Conservation (phyloP, 2,329 filamentous ascomycete species). For the Colletotrichum horii region DNA sequence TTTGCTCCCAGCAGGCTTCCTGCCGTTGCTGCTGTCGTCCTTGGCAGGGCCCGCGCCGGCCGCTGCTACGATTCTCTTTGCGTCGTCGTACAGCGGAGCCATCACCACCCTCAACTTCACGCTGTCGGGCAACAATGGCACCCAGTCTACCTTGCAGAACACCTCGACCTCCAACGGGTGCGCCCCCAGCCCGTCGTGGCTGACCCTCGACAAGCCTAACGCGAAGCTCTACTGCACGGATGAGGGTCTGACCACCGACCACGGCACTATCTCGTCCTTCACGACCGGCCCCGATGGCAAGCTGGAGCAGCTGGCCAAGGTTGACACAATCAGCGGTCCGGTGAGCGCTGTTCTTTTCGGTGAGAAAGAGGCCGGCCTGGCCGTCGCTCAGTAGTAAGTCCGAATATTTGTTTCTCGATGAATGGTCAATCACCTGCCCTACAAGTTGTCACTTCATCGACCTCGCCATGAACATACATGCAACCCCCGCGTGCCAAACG, state of each 20-base stretch:
- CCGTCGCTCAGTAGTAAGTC: conserved; percentile 52
- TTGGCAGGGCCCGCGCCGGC: conserved; percentile 30
- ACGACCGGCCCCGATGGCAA: conserved; percentile 39
- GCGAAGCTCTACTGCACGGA: conserved; percentile 64
- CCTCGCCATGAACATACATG: no score
- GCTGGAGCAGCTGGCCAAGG: conserved; percentile 40
- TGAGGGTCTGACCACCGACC: conserved; percentile 54
- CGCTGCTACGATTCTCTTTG: conserved; percentile 48
- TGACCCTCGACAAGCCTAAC: conserved; percentile 57
- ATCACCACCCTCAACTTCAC: conserved; percentile 54
- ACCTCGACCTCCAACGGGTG: conserved; percentile 52
- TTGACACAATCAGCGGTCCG: conserved; percentile 43
- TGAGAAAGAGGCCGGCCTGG: conserved; percentile 40
- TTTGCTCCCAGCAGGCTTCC: conserved; percentile 7
- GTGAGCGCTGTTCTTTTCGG: conserved; percentile 51
- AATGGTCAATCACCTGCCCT: no score
- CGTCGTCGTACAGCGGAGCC: conserved; percentile 52
- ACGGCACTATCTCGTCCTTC: conserved; percentile 54
- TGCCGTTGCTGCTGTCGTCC: conserved; percentile 21
- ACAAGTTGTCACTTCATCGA: no score
- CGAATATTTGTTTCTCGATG: not conserved
- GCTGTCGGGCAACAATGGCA: conserved; percentile 27
- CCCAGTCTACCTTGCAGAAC: conserved; percentile 39
- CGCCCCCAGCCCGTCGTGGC: conserved; percentile 62
- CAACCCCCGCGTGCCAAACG: not conserved